phyloP scores from a whole-genome alignment of 2,329 filamentous ascomycete species.

The Alternaria incomplexa region DNA sequence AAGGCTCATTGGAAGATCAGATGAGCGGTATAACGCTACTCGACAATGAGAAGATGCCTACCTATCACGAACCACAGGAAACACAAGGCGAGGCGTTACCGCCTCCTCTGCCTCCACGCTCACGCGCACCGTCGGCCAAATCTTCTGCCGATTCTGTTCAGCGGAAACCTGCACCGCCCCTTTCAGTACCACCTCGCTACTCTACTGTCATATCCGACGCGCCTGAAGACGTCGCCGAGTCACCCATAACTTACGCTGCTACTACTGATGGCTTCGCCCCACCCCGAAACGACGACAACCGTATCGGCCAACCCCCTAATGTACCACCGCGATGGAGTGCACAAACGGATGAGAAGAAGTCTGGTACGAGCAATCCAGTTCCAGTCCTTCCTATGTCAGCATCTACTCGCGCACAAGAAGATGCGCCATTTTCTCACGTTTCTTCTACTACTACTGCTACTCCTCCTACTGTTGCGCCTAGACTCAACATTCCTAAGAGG shows the following conservation, averaged over 20 bases:
- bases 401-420: constrained; percentile 16
- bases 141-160: constrained; percentile 40
- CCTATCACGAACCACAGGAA: constrained; percentile 19
- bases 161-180: constrained; percentile 52
- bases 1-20: constrained; percentile 44
- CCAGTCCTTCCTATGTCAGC: constrained; percentile 22
- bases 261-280: constrained; percentile 51
- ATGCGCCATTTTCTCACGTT: constrained; percentile 9
- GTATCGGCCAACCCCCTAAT: constrained; percentile 11
- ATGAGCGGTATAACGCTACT: constrained; percentile 51
- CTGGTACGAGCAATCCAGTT: constrained; percentile 44
- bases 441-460: constrained; percentile 7
- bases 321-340: constrained; percentile 25
- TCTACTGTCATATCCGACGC: constrained; percentile 52
- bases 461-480: constrained; percentile 39
- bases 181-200: constrained; percentile 52
- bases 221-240: constrained; percentile 44
- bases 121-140: constrained; percentile 28
- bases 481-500: constrained; percentile 51
- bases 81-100: constrained; percentile 19
- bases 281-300: constrained; percentile 22
- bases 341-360: constrained; percentile 43
- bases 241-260: constrained; percentile 48
- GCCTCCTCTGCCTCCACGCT: constrained; percentile 50
- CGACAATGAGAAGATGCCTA: constrained; percentile 47